These are phyloP conservation scores for Cladosporium oxysporum DNA, from an alignment of 2,329 filamentous ascomycete genomes.

Conservation along the genomic window DNA sequence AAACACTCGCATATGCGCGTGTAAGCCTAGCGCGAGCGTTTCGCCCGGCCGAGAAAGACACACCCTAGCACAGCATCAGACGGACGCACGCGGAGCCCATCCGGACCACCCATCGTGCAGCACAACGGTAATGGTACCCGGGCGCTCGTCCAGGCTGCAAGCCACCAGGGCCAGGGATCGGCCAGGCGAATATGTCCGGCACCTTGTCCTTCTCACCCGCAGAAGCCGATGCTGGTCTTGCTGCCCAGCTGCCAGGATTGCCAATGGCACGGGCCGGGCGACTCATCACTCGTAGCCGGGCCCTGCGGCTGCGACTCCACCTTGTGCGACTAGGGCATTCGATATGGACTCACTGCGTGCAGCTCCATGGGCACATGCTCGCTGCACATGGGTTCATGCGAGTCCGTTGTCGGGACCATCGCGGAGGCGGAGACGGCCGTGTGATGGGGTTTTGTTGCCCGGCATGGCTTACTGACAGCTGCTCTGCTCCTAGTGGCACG, in stretches of 20 bases:
- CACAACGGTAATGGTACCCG: background rate
- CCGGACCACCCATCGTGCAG: constrained; percentile 3
- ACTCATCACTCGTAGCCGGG: constrained; percentile 2
- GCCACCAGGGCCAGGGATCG: background rate
- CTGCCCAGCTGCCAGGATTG: background rate
- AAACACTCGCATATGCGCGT: constrained; percentile 6
- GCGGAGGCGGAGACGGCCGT: background rate
- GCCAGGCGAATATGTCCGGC: background rate
- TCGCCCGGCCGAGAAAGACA: background rate
- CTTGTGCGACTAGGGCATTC: background rate
- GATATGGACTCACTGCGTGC: background rate
- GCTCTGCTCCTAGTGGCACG: background rate
- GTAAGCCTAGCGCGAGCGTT: background rate
- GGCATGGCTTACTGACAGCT: background rate
- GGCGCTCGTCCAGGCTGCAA: constrained; percentile 3
- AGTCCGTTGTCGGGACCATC: background rate
- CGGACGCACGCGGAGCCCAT: background rate
- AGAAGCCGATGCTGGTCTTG: background rate
- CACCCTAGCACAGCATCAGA: background rate
- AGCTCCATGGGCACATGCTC: background rate
- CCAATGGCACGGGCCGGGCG: constrained; percentile 5
- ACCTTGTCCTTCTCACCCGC: constrained; percentile 11
- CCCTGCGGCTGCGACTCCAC: background rate
- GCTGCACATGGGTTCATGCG: constrained; percentile 4
- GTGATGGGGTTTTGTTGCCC: background rate